Base-by-base conservation (phyloP, 345 rosid species). In the Arabis hirsuta region DNA sequence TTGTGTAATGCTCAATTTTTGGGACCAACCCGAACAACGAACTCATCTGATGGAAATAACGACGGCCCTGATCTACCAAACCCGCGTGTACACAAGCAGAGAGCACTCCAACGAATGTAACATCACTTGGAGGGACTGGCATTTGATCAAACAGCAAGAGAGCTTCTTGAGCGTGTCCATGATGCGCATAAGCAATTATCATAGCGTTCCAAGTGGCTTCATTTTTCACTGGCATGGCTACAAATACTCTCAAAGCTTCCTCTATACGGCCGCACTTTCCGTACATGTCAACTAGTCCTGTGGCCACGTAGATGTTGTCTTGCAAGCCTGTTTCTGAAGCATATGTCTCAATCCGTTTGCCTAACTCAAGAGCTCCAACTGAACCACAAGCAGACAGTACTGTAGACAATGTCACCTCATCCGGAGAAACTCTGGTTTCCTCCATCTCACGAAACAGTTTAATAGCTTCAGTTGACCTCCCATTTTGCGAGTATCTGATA, bases 71-170 rank as follows among this genome's bases (percentile, higher is more conserved):
- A 64, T 82, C 75, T 43, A 90, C 92, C 74, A 93, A 71, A 74
- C 98, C 97, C 16, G 83, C 88, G 74, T 93, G 98, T 43, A 90
- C 98, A 73, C 96, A 93, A 20, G 98, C 97, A 66, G 96, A 88
- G 57, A 90, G 96, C 3, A 86, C 84, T 68, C 84, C 91, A 1
- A 93, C 62, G 64, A 93, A 90, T 26, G 98, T 90, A 66, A 93
- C 77, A 43, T 85, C 91, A 72, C 86, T 82, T 72, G 98, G 93
- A 26, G 65, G 36, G 56, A 76, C 80, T 79, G 72, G 43, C 94
- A 90, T 88, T 29, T 29, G 77, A 62, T 84, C 68, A 62, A 90
- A 90, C 13, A 93, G 76, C 45, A 77, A 80, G 50, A 90, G 77
- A 4, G 97, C 91, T 75, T 90, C 90, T 32, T 59, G 62, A 39